Base-by-base conservation (phyloP, 139 green algal species). In the Spirogloea muscicola region DNA sequence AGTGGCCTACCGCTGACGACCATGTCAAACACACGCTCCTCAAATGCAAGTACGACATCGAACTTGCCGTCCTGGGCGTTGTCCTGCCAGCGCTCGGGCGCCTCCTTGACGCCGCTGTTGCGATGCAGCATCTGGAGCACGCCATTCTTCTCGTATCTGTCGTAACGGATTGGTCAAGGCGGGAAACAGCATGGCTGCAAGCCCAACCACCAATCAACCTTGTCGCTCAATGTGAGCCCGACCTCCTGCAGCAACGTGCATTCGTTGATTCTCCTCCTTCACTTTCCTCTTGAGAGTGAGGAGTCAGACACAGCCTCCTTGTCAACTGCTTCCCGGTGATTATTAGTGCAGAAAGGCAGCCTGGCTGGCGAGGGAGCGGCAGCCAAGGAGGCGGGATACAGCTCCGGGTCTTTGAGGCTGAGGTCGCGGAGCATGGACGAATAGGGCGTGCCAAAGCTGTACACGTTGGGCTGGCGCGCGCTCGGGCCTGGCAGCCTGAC, bases 381-480 rank as follows among this genome's bases (percentile, higher is more conserved):
- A n/a, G n/a, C n/a, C n/a, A n/a, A n/a, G n/a, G n/a, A n/a, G n/a
- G n/a, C n/a, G n/a, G n/a, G n/a, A n/a, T 65, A 82, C 76, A 83
- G 76, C 5, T 80, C 76, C n/a, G 44, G 21, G 51, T 83, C 60
- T 67, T 94, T 90, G 7, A 16, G 18, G 10, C 61, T 72, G 18
- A 96, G 75, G 38, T 95, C 89, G 0, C 88, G 66, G 27, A 81
- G 82, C 9, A 95, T 95, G 6, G 62, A 43, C 34, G 82, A 38
- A 72, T 97, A 97, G 0, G 87, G 84, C 0, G 88, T 95, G 33
- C 90, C 92, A 78, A 96, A 96, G 0, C 86, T 65, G 59, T 96
- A 96, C 2, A 93, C 82, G 68, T 96, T 96, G 3, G 92, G 92
- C 67, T 92, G 66, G 10, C 86, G 73, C 2, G 69, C 43, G 3